These are phyloP conservation scores for Trametes pubescens DNA, from an alignment of 1,284 basidiomycete genomes.

Conservation along the genomic window DNA sequence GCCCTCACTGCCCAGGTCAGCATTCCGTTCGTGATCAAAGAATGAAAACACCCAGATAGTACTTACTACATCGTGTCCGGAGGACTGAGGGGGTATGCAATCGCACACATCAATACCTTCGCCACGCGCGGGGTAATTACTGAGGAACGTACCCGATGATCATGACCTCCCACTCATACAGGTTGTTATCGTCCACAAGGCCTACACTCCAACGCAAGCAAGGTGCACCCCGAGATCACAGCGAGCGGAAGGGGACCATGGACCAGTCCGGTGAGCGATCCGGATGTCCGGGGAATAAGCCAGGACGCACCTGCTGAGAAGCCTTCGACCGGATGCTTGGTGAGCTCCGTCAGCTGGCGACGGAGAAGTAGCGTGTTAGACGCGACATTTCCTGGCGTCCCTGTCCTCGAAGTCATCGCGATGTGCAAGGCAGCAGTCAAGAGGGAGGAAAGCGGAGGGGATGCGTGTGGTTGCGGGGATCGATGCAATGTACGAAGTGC, in stretches of 20 bases:
- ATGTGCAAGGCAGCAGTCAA: conserved; percentile 3
- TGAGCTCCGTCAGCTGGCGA: conserved; percentile 86
- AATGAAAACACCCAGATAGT: background rate
- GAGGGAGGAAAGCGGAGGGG: conserved; percentile 2
- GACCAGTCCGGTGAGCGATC: conserved; percentile 1
- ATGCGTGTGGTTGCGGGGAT: conserved; percentile 26
- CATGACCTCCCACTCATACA: conserved; percentile 94
- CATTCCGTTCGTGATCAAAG: background rate
- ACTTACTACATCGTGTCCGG: conserved; percentile 89
- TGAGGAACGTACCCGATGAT: conserved; percentile 82
- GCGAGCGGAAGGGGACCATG: background rate
- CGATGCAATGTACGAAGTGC: conserved; percentile 28
- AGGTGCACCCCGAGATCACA: background rate
- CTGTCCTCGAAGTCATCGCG: conserved; percentile 35
- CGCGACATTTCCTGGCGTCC: conserved; percentile 38
- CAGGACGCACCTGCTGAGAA: conserved; percentile 83
- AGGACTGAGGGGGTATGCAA: conserved; percentile 59
- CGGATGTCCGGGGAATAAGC: background rate
- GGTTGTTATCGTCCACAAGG: conserved; percentile 91
- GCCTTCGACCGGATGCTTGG: conserved; percentile 90
- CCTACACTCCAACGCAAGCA: conserved; percentile 54
- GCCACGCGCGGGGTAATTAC: conserved; percentile 20
- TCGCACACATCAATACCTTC: conserved; percentile 31
- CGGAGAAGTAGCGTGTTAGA: conserved; percentile 80
- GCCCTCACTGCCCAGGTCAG: conserved; percentile 72